phyloP scores from a whole-genome alignment of 345 rosid species.

The Brassica cretica region DNA sequence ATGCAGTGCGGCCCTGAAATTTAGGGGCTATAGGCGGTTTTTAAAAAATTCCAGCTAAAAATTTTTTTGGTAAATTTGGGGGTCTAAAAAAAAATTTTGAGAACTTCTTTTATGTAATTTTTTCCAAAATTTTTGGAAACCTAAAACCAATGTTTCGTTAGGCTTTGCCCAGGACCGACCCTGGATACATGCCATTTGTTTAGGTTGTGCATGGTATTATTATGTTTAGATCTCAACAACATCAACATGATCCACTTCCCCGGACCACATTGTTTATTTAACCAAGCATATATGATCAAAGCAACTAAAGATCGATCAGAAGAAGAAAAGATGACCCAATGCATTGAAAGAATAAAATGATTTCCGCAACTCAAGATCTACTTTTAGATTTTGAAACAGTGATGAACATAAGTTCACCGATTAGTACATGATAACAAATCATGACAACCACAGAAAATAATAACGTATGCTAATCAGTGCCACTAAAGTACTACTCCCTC shows the following conservation, averaged over 20 bases:
- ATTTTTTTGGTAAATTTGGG: too few relatives aligned
- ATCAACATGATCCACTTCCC: constrained; percentile 17
- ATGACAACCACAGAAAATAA: constrained; percentile 17
- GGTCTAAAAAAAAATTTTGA: too few relatives aligned
- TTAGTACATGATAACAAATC: constrained; percentile 20
- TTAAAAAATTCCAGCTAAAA: too few relatives aligned
- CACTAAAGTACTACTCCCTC: not conserved
- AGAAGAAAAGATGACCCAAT: not conserved
- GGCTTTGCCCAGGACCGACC: too few relatives aligned
- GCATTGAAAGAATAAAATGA: not conserved
- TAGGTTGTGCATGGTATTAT: constrained; percentile 1
- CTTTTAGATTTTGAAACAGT: constrained; percentile 32
- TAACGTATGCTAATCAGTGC: constrained; percentile 16
- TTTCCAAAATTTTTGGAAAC: too few relatives aligned
- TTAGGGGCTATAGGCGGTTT: too few relatives aligned
- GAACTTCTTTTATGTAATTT: too few relatives aligned
- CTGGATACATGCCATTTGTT: not conserved
- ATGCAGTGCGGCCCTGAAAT: not conserved
- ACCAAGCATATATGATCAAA: constrained; percentile 7
- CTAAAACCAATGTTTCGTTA: too few relatives aligned
- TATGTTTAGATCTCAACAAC: constrained; percentile 19
- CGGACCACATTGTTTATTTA: constrained; percentile 14
- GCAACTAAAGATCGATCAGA: not conserved
- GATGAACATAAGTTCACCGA: constrained; percentile 28
- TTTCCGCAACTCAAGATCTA: constrained; percentile 17